phyloP scores from a whole-genome alignment of 768 basidiomycete species.

The Suillus variegatus region DNA sequence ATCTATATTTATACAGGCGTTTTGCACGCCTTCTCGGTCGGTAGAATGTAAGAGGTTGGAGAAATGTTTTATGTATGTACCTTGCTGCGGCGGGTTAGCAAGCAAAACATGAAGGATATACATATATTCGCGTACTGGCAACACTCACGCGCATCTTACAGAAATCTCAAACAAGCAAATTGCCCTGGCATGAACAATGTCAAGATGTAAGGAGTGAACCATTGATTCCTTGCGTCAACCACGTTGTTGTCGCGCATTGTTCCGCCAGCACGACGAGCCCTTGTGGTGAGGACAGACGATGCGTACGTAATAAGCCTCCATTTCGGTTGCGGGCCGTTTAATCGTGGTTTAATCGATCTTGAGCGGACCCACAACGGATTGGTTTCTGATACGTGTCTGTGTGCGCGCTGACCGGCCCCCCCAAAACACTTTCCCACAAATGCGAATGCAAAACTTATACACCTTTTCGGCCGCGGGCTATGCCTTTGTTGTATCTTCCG shows the following conservation, averaged over 20 bases:
- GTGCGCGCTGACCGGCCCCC: slow-evolving; percentile 23
- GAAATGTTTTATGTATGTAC: slow-evolving; percentile 26
- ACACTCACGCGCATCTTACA: slow-evolving; percentile 20
- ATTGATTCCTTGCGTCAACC: slow-evolving; percentile 32
- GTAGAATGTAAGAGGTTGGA: slow-evolving; percentile 26
- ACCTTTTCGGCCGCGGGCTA: slow-evolving; percentile 35
- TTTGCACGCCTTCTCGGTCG: slow-evolving; percentile 9
- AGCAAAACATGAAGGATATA: slow-evolving; percentile 24
- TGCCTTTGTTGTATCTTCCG: slow-evolving; percentile 35
- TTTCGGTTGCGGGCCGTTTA: slow-evolving; percentile 35
- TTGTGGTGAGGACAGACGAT: slow-evolving; percentile 31
- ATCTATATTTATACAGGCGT: slow-evolving; percentile 17
- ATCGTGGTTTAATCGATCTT: slow-evolving; percentile 39
- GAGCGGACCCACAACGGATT: slow-evolving; percentile 35
- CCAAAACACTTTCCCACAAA: slow-evolving; percentile 35
- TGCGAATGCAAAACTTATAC: slow-evolving; percentile 17
- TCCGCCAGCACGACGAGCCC: slow-evolving; percentile 29
- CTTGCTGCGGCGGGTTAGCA: slow-evolving; percentile 22
- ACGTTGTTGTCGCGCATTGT: slow-evolving; percentile 29
- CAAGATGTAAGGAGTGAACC: slow-evolving; percentile 34
- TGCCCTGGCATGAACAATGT: slow-evolving; percentile 29
- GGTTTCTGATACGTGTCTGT: slow-evolving; percentile 31
- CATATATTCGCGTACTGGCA: slow-evolving; percentile 16
- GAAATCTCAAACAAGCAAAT: slow-evolving; percentile 30
- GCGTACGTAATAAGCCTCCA: slow-evolving; percentile 39